Evolutionary conservation across 257 asterid genomes (phyloP).

Genomic region (Dorcoceras hygrometricum): DNA sequence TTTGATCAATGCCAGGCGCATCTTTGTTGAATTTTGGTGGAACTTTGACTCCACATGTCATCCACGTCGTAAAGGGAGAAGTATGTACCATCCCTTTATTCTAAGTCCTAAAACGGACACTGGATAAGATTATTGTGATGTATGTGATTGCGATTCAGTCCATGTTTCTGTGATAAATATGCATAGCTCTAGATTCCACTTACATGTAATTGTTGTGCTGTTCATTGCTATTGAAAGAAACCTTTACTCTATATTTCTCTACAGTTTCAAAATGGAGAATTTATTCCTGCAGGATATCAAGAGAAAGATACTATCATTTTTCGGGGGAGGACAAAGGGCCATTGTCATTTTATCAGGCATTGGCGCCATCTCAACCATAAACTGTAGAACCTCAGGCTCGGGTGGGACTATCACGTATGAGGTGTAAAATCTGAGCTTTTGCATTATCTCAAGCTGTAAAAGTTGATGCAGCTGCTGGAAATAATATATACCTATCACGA

Average conservation of each 20-base stretch:
- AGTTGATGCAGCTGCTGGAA: not conserved
- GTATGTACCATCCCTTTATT: slow-evolving; percentile 36
- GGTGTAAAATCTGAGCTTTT: slow-evolving; percentile 40
- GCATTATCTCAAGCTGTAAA: slow-evolving; percentile 5
- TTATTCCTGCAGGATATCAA: slow-evolving; percentile 60
- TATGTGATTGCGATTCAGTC: not conserved
- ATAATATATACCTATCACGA: not conserved
- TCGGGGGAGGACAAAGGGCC: slow-evolving; percentile 58
- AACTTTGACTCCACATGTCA: slow-evolving; percentile 69
- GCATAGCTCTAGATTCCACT: not conserved
- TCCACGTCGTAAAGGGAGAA: slow-evolving; percentile 66
- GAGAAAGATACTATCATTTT: slow-evolving; percentile 54
- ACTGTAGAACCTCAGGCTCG: slow-evolving; percentile 56
- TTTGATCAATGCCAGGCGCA: slow-evolving; percentile 48
- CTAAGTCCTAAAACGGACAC: too few relatives aligned
- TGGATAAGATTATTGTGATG: not conserved
- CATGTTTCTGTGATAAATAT: not conserved
- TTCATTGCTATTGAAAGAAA: not conserved
- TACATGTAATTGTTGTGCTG: not conserved
- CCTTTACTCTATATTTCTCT: not conserved
- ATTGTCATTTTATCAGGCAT: slow-evolving; percentile 65
- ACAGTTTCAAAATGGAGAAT: not conserved
- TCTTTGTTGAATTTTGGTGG: slow-evolving; percentile 59
- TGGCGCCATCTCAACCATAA: slow-evolving; percentile 74
- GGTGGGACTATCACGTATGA: slow-evolving; percentile 76